Evolutionary conservation across 331 rosid genomes (phyloP), one percentile per base, ranked within the genome.

Genomic region (Acacia concinna): DNA sequence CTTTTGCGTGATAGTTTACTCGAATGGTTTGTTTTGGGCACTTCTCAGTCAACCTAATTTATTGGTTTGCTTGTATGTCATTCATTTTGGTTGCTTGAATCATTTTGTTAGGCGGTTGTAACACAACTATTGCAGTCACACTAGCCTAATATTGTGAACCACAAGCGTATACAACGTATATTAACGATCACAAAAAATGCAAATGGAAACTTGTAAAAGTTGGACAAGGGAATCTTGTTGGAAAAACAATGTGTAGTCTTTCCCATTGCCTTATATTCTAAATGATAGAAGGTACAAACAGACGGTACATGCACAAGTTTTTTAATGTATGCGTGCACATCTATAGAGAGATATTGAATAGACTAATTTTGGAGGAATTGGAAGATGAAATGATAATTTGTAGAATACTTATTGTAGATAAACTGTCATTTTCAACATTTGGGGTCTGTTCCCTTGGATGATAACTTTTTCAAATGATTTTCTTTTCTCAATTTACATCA

Each of bases 31-130:
- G 44, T 56, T 49, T 28, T 72, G 56, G 75, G 35, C 46, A 40
- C 54, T 30, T 46, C 6, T 32, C 10, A 68, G 15, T 71, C 66
- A 64, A 74, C 65, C 62, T 77, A 20, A 20, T 52, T 52, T 52
- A 20, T 52, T 52, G 59, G 8, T 78, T 81, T n/a, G n/a, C n/a
- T n/a, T n/a, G n/a, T n/a, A n/a, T 76, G 78, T 64, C 37, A 70
- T 34, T 72, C 37, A 21, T 72, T 32, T 23, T 75, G 68, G 43
- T 66, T 64, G 59, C 66, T 73, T 38, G 20, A 57, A 38, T 32
- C 68, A 77, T 63, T 65, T 18, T 40, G 52, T 40, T 5, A n/a
- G 46, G 51, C 14, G 13, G 2, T 12, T n/a, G 18, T 20, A n/a
- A 5, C 4, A 27, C 10, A n/a, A 68, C 34, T 28, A 38, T 21